These are phyloP conservation scores for Stropharia rugosoannulata DNA, from an alignment of 768 basidiomycete species.

Conservation along the genomic window DNA sequence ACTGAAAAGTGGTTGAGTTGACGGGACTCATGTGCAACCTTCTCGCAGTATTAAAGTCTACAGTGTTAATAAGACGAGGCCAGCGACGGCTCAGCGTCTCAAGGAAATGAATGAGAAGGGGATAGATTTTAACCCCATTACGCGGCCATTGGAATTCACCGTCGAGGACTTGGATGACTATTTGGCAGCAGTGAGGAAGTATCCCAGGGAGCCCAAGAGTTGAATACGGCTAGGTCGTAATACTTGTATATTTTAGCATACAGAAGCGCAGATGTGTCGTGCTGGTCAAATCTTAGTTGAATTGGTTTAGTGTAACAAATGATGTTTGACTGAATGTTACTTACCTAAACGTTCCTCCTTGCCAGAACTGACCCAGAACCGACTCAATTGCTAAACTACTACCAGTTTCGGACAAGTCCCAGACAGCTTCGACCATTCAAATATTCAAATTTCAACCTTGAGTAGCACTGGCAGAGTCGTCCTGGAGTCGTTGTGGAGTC, in stretches of 20 bases:
- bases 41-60: slow-evolving; percentile 10
- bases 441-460: no score
- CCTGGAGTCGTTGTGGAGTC: no score
- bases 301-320: no score
- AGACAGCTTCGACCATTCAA: no score
- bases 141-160: slow-evolving; percentile 11
- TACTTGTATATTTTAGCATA: background rate
- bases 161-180: slow-evolving; percentile 8
- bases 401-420: no score
- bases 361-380: no score
- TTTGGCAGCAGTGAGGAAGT: slow-evolving; percentile 1
- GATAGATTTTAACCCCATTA: slow-evolving; percentile 11
- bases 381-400: no score
- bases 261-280: background rate
- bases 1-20: background rate
- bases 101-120: slow-evolving; percentile 9
- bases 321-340: no score
- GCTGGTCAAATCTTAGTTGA: no score
- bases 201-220: slow-evolving; percentile 2
- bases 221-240: background rate
- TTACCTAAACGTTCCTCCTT: no score
- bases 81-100: slow-evolving; percentile 9
- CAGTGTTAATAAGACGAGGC: slow-evolving; percentile 11
- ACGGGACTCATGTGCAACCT: background rate
- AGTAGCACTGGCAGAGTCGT: no score